Evolutionary conservation across 192 early-diverging fungal species (phyloP).

Genomic region (Podila clonocystis): DNA sequence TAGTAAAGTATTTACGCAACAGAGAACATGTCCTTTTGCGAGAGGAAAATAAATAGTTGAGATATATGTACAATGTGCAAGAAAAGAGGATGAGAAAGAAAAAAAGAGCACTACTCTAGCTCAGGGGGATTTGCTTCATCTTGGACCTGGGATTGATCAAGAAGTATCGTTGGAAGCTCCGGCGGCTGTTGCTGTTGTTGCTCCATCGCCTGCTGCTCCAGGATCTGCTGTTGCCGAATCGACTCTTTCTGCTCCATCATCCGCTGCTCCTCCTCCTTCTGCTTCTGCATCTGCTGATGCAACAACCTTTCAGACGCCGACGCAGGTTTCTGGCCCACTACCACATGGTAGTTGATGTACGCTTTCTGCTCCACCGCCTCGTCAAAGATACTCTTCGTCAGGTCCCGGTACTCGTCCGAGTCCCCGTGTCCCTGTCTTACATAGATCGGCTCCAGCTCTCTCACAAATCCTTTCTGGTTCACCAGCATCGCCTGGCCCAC

Average conservation of each 20-base stretch:
- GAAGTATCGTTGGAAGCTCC: too few species aligned
- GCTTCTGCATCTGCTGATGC: slow-evolving; percentile 20
- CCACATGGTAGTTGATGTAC: slow-evolving; percentile 32
- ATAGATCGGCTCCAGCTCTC: slow-evolving; percentile 39
- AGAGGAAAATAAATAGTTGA: too few species aligned
- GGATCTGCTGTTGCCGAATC: too few species aligned
- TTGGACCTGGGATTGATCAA: too few species aligned
- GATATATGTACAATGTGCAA: too few species aligned
- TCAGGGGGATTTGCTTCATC: too few species aligned
- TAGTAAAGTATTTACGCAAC: background rate
- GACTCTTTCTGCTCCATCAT: too few species aligned
- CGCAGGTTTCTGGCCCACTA: slow-evolving; percentile 23
- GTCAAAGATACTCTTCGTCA: slow-evolving; percentile 31
- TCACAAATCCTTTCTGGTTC: slow-evolving; percentile 34
- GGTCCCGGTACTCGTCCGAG: slow-evolving; percentile 19
- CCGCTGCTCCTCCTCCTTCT: slow-evolving; percentile 9
- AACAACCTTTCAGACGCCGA: slow-evolving; percentile 2
- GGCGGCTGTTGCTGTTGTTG: too few species aligned
- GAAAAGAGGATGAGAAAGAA: too few species aligned
- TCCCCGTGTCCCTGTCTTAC: slow-evolving; percentile 30
- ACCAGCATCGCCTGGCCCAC: slow-evolving; percentile 37
- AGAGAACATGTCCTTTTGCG: background rate
- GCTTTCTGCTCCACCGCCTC: slow-evolving; percentile 32
- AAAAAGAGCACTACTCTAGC: too few species aligned
- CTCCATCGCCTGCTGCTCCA: too few species aligned